These are phyloP conservation scores for Polyplosphaeria fusca DNA, from an alignment of 495 filamentous ascomycete species.

Conservation along the genomic window DNA sequence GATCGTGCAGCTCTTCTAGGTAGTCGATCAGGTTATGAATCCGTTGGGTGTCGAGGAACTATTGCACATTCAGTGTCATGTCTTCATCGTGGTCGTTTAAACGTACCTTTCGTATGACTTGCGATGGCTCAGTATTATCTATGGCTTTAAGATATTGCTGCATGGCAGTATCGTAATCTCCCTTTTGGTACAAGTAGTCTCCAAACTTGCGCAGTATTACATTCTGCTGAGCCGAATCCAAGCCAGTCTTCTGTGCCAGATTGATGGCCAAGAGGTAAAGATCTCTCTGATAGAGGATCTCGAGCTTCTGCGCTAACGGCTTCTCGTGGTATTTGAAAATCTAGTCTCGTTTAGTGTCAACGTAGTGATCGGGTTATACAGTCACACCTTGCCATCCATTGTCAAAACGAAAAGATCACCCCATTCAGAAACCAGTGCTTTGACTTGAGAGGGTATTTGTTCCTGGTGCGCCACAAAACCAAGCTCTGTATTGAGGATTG, in stretches of 20 bases:
- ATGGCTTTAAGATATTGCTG: slow-evolving; percentile 96
- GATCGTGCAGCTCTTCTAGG: slow-evolving; percentile 92
- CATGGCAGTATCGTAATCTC: slow-evolving; percentile 95
- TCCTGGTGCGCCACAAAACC: slow-evolving; percentile 91
- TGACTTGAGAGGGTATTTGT: slow-evolving; percentile 71
- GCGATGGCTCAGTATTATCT: slow-evolving; percentile 89
- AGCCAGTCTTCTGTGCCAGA: slow-evolving; percentile 81
- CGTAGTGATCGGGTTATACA: background rate
- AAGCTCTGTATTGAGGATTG: slow-evolving; percentile 82
- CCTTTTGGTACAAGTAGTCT: slow-evolving; percentile 91
- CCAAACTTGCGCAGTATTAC: slow-evolving; percentile 91
- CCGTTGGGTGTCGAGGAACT: slow-evolving; percentile 92
- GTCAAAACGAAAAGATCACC: slow-evolving; percentile 84
- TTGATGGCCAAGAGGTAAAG: slow-evolving; percentile 89
- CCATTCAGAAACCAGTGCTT: slow-evolving; percentile 81
- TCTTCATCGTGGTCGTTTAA: too few relatives aligned
- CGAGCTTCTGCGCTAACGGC: slow-evolving; percentile 80
- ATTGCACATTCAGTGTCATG: too few relatives aligned
- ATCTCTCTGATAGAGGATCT: slow-evolving; percentile 91
- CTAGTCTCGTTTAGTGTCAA: slow-evolving; percentile 41
- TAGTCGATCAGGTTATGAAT: slow-evolving; percentile 98
- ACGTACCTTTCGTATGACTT: slow-evolving; percentile 82
- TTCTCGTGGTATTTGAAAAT: slow-evolving; percentile 91
- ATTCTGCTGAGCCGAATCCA: slow-evolving; percentile 76
- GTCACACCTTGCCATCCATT: slow-evolving; percentile 78